Base-by-base conservation (phyloP, 306 rosid genomes). In the Dryas alaskensis region DNA sequence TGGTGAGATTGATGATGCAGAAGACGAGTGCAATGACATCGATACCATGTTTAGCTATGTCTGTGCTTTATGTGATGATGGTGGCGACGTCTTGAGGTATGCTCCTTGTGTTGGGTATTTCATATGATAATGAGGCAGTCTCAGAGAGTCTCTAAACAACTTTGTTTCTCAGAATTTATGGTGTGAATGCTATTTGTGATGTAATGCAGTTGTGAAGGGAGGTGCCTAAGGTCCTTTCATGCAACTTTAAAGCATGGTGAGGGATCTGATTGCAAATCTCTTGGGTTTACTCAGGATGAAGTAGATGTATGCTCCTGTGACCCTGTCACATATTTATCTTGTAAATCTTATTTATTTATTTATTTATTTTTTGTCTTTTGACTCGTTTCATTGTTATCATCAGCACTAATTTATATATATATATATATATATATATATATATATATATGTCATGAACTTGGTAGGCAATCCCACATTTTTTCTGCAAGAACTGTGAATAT, bases 161-260 rank as follows among this genome's bases (percentile, higher is more conserved):
- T 40, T 60, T 14, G 8, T 67, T 63, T 17, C 22, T 47, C n/a
- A 45, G 19, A 64, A 52, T 60, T 40, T 9, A 64, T 17, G 45
- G 10, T 27, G 46, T 61, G 42, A 40, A 3, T 72, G 11, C 4
- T n/a, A 76, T 40, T 77, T 79, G 43, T 81, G 45, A 8, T 69
- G 47, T 42, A 10, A 31, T 80, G 83, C 80, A 91, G 98, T 78
- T 93, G 98, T 73, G 98, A 91, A 22, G 98, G 98, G 67, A 86
- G 85, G 69, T 93, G 98, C 91, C 69, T 93, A 83, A 89, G 97
- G 87, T 86, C 96, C 3, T 93, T 93, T 76, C 97, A 93, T 84
- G 88, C 92, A 44, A 85, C 83, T 70, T 73, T 47, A 72, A 84
- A 87, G 72, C 84, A 79, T 60, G 91, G 86, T 60, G 79, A 57